Conservation (phyloP, 305 asterid species). For the Lippia alba region DNA sequence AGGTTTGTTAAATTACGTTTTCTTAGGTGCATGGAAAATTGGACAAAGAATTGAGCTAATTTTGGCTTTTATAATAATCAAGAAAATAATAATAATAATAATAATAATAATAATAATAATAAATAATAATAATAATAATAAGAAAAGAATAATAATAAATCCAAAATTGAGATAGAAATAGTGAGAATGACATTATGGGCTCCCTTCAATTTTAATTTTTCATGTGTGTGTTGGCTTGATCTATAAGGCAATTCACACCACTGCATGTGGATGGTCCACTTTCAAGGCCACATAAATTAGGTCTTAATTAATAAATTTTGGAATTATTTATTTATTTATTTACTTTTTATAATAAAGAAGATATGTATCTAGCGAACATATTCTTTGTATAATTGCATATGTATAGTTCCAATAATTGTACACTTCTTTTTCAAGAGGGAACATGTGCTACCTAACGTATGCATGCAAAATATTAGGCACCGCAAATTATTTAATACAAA, state of each 20-base stretch:
- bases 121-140: too few relatives aligned
- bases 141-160: too few relatives aligned
- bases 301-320: conserved; percentile 32
- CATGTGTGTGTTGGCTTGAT: conserved; percentile 39
- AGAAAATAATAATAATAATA: too few relatives aligned
- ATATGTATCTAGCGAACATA: not conserved
- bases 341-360: not conserved
- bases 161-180: not conserved
- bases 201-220: conserved; percentile 35
- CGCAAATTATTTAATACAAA: not conserved
- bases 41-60: conserved; percentile 20
- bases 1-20: conserved; percentile 26
- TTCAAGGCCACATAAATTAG: conserved; percentile 37
- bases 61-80: not conserved
- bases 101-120: too few relatives aligned
- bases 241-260: conserved; percentile 36
- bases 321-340: not conserved
- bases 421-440: conserved; percentile 20
- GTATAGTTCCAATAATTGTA: conserved; percentile 39
- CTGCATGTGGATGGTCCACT: conserved; percentile 44
- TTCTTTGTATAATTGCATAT: conserved; percentile 21
- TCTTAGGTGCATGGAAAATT: conserved; percentile 40
- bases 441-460: conserved; percentile 16
- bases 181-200: conserved; percentile 28
- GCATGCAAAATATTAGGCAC: conserved; percentile 27